Evolutionary conservation across 2,329 filamentous ascomycete genomes (phyloP), one percentile per base, ranked within the genome.

Genomic region (Phoma sp.): DNA sequence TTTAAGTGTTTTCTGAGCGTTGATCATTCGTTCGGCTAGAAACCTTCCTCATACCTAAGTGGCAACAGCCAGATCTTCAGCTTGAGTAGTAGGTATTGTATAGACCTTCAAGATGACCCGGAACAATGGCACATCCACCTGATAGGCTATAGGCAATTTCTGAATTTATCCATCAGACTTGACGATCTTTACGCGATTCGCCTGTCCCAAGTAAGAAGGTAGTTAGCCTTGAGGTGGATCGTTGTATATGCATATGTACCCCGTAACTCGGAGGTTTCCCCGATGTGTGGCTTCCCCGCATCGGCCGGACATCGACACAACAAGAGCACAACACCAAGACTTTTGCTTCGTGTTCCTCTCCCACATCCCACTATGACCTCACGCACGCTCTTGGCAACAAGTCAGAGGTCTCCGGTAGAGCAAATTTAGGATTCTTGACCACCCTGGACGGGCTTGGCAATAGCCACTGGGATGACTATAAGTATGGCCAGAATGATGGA

Each of bases 201-300:
- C 15, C 9, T 9, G 0, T 39, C 32, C 32, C 17, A 43, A 43
- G 15, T 15, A 12, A 19, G 51, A 47, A 53, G 51, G 43, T 48
- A n/a, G 6, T 13, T 31, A 13, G n/a, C 10, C n/a, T 29, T 21
- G 31, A 17, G 37, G 24, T 21, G 1, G 25, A 43, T 54, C 39
- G 35, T 8, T 43, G 27, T n/a, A 32, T 33, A 40, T 27, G 36
- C 12, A n/a, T 29, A 36, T 39, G 15, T 47, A 35, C n/a, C 15
- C 24, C 24, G 29, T 9, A 15, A 15, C 19, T 55, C 51, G 51
- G 51, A 24, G 32, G 8, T 41, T 55, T 49, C 51, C 29, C 51
- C 51, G 51, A 55, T 6, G 22, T 24, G 32, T 24, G 7, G 19
- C 19, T 27, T 40, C 45, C 51, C 51, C 51, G 40, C 51, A 21